Evolutionary conservation across 2,329 filamentous ascomycete genomes (phyloP), one percentile per base, ranked within the genome.

Genomic region (Stemphylium vesicarium): DNA sequence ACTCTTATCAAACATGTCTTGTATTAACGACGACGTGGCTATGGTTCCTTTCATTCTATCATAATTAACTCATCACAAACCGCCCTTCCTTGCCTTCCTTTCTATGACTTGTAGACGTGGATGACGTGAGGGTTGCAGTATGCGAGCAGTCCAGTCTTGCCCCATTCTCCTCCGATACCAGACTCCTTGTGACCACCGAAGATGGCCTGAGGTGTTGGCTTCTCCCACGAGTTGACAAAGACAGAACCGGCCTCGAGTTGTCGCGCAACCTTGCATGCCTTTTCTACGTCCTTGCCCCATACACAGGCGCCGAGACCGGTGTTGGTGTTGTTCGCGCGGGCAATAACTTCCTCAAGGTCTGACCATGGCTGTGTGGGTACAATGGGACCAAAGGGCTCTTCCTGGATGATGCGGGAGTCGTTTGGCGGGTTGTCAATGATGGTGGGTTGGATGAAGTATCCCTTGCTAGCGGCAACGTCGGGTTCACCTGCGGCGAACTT

Each of bases 121-220:
- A 80, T 74, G 22, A 79, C 78, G 45, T 78, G 79, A 13, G 78
- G 73, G 61, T 81, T 81, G 72, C 75, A 78, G 65, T 79, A 81
- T 5, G 78, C 74, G 56, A 81, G 72, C 50, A 80, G 65, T 44
- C 79, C 79, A 31, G 71, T 73, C 59, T 64, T 74, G 41, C 72
- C 72, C 78, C 78, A 80, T 75, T 96, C 91, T 52, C 89, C 86
- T 39, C 91, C 91, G 53, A 92, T 89, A 58, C 91, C 91, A 22
- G 81, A 85, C 78, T 92, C 84, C 78, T 93, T 94, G 81, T 84
- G 91, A 0, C 92, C 91, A 49, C 89, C 88, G 64, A 93, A 93
- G 62, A 77, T 71, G 4, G 79, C 80, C 60, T 78, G 72, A 0
- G 80, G 78, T 4, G 76, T 79, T 0, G 77, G 75, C 68, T 79